Evolutionary conservation across 2,329 filamentous ascomycete genomes (phyloP).

Genomic region (Fusarium verrucosum): DNA sequence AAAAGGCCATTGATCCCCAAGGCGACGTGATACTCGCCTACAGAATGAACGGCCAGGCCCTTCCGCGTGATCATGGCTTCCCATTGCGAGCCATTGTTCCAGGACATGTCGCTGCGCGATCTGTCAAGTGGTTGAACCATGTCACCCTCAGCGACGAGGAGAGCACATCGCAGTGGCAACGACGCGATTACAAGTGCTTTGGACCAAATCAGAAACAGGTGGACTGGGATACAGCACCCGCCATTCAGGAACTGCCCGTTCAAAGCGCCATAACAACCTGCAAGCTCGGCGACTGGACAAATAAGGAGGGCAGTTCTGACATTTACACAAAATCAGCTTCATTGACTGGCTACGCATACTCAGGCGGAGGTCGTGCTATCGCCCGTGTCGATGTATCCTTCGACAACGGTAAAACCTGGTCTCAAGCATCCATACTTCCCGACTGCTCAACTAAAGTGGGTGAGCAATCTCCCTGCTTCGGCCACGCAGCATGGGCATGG

Average conservation of each 20-base stretch:
- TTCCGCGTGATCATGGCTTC: constrained; percentile 73
- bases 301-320: not conserved
- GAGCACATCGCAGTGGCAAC: constrained; percentile 71
- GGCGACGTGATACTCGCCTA: constrained; percentile 74
- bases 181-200: constrained; percentile 74
- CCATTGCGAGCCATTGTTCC: constrained; percentile 70
- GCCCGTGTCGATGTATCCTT: constrained; percentile 73
- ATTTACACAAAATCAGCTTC: constrained; percentile 45
- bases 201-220: constrained; percentile 69
- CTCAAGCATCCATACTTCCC: constrained; percentile 67
- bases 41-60: constrained; percentile 70
- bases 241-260: constrained; percentile 75
- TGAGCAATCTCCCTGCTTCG: constrained; percentile 47
- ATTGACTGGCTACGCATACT: constrained; percentile 72
- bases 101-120: constrained; percentile 72
- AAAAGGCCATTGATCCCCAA: constrained; percentile 65
- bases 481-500: constrained; percentile 69
- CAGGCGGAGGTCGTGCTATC: constrained; percentile 71
- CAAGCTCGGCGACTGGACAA: constrained; percentile 53
- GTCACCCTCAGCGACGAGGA: constrained; percentile 73
- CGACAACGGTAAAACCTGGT: constrained; percentile 71
- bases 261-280: constrained; percentile 71
- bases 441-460: constrained; percentile 52
- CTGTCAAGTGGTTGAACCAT: constrained; percentile 74
- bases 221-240: constrained; percentile 69